A percentile compares a stretch with the other conserved stretches of the same genome.
phyloP scores from a whole-genome alignment of 148 eudicot genomes.

The Rhododendron mucronatum region DNA sequence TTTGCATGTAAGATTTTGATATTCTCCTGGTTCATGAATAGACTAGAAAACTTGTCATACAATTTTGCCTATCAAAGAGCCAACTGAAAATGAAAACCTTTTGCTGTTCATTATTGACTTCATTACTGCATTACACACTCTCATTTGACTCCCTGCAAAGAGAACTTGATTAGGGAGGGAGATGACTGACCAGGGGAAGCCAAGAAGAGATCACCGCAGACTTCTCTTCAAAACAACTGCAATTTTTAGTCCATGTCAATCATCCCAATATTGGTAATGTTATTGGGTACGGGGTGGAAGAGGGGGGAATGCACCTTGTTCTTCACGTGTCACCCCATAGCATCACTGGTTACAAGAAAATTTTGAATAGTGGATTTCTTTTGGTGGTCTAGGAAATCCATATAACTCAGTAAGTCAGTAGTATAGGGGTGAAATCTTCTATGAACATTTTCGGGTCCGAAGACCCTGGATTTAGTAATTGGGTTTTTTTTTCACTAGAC shows the following conservation, averaged over 20 bases:
- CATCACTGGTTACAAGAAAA: conserved; percentile 58
- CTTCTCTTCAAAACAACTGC: conserved; percentile 3
- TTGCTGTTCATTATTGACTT: not conserved
- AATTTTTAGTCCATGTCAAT: conserved; percentile 66
- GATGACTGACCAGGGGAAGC: conserved; percentile 63
- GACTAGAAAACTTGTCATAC: not conserved
- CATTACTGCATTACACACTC: not conserved
- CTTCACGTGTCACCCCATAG: conserved; percentile 87
- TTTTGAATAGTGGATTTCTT: too few species aligned
- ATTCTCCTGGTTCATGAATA: not conserved
- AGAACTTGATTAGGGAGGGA: conserved; percentile 88
- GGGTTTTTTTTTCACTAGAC: not conserved
- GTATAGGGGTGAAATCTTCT: not conserved
- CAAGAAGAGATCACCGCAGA: conserved; percentile 83
- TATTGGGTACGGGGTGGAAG: conserved; percentile 69
- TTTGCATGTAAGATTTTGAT: not conserved
- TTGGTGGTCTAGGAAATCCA: not conserved
- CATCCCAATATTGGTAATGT: conserved; percentile 87
- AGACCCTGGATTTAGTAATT: not conserved
- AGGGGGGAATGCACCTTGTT: conserved; percentile 87
- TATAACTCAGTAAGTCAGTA: not conserved
- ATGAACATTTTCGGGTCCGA: not conserved
- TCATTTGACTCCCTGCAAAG: conserved; percentile 22
- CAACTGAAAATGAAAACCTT: not conserved
- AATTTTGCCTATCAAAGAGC: not conserved